phyloP scores from a whole-genome alignment of 495 filamentous ascomycete species.

The Penicillium pancosmium region DNA sequence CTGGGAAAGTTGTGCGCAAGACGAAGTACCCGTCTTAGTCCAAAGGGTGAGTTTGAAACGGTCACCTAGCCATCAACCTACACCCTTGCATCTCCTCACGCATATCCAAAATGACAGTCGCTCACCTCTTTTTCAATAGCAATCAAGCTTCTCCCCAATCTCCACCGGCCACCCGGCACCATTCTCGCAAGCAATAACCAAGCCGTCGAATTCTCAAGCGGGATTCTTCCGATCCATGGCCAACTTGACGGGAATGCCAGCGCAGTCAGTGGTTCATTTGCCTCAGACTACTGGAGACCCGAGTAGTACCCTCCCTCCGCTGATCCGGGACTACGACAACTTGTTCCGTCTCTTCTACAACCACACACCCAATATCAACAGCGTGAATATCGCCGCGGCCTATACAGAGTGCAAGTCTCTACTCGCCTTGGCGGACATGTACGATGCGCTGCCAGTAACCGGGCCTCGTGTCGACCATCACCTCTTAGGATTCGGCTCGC shows the following conservation, averaged over 20 bases:
- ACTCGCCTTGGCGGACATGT: slow-evolving; percentile 82
- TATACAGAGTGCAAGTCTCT: slow-evolving; percentile 92
- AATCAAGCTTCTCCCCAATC: slow-evolving; percentile 48
- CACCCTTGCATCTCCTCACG: background rate
- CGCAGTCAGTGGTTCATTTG: slow-evolving; percentile 51
- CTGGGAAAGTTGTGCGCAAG: slow-evolving; percentile 65
- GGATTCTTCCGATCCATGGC: slow-evolving; percentile 88
- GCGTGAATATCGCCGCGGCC: slow-evolving; percentile 82
- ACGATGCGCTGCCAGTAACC: slow-evolving; percentile 85
- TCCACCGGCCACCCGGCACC: slow-evolving; percentile 51
- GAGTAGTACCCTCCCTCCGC: slow-evolving; percentile 61
- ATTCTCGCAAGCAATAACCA: slow-evolving; percentile 56
- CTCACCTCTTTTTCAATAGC: slow-evolving; percentile 32
- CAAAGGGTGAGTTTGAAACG: slow-evolving; percentile 61
- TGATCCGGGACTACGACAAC: slow-evolving; percentile 89
- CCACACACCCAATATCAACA: slow-evolving; percentile 76
- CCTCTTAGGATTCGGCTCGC: slow-evolving; percentile 82
- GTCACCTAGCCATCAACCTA: background rate
- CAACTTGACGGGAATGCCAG: slow-evolving; percentile 59
- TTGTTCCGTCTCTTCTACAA: slow-evolving; percentile 94
- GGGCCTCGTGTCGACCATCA: slow-evolving; percentile 93
- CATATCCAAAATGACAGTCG: background rate
- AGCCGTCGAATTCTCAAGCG: slow-evolving; percentile 50
- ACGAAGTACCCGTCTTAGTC: slow-evolving; percentile 86
- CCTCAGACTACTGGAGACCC: slow-evolving; percentile 38